Evolutionary conservation across 179 eudicot species (phyloP), one percentile per base, ranked within the genome.

Genomic region (Patellifolia procumbens): DNA sequence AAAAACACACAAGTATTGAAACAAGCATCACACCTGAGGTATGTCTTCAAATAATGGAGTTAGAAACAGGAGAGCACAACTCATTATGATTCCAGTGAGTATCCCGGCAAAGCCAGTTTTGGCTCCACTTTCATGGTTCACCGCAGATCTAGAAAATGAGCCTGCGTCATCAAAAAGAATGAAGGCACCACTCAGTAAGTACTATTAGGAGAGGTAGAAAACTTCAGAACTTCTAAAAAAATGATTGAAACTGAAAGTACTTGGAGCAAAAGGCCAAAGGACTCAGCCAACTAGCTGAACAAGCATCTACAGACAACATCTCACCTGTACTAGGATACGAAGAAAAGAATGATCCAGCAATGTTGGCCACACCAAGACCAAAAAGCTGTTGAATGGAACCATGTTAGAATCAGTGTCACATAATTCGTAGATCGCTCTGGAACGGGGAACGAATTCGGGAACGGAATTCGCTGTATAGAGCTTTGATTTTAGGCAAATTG

Each of bases 111-210:
- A 83, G 60, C 99, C 99, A 80, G 97, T 96, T 83, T 88, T 96
- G 28, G 98, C 99, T 78, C 99, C 99, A 86, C 99, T 93, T 87
- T 96, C 99, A 86, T 96, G 90, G 80, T 96, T 93, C 78, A 96
- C 99, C 0, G 99, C 98, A 39, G 99, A 96, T 81, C 99, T 90
- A 48, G 99, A 96, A 83, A 96, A 96, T 79, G 99, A 93, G 10
- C 99, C 99, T 96, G 83, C 64, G 75, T 74, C 58, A 29, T 53
- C 53, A 68, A 74, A 68, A 75, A 62, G 62, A 49, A 66, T 48
- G 43, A 81, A 63, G 71, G 32, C 12, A 20, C 28, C 35, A 29
- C 28, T 49, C 19, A 5, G 22, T 28, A 29, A 51, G n/a, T 42
- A 42, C 9, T 42, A 67, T 67, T 32, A 42, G 28, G 17, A 59